Evolutionary conservation across 768 basidiomycete species (phyloP).

Genomic region (Cystobasidium onofrii): DNA sequence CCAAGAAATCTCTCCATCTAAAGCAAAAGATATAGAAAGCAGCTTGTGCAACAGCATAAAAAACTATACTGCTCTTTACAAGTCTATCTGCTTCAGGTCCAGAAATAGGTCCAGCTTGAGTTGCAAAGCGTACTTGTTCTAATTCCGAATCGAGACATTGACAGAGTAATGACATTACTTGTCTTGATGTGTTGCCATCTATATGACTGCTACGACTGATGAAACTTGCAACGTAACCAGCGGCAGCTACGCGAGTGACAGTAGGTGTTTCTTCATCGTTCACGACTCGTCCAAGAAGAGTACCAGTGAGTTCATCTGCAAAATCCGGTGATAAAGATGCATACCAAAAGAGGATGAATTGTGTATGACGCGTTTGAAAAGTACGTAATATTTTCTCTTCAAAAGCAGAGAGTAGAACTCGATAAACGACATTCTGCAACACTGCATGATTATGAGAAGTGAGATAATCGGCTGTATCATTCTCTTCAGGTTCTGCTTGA

Average conservation of each 20-base stretch:
- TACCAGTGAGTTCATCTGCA: slow-evolving; percentile 83
- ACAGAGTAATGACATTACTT: slow-evolving; percentile 75
- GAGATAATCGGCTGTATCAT: slow-evolving; percentile 5
- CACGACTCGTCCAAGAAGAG: slow-evolving; percentile 84
- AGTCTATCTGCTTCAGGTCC: slow-evolving; percentile 3
- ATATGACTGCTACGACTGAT: slow-evolving; percentile 84
- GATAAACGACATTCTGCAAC: slow-evolving; percentile 56
- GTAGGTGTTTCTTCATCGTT: slow-evolving; percentile 53
- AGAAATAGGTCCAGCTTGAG: slow-evolving; percentile 1
- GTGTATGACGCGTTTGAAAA: slow-evolving; percentile 93
- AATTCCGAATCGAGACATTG: slow-evolving; percentile 70
- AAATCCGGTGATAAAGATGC: slow-evolving; percentile 81
- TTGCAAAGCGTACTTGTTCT: slow-evolving; percentile 48
- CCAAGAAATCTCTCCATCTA: slow-evolving; percentile 74
- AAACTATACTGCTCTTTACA: slow-evolving; percentile 57
- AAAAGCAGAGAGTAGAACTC: slow-evolving; percentile 82
- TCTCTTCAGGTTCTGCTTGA: not conserved
- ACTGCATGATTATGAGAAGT: slow-evolving; percentile 30
- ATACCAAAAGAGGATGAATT: slow-evolving; percentile 94
- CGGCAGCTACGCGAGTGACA: slow-evolving; percentile 81
- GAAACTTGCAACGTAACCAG: slow-evolving; percentile 84
- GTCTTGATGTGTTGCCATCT: slow-evolving; percentile 62
- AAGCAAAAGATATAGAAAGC: slow-evolving; percentile 97
- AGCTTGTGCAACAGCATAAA: slow-evolving; percentile 85
- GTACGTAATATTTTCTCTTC: slow-evolving; percentile 87